These are phyloP conservation scores for Striga hermonthica DNA, from an alignment of 305 asterid species.

Conservation along the genomic window DNA sequence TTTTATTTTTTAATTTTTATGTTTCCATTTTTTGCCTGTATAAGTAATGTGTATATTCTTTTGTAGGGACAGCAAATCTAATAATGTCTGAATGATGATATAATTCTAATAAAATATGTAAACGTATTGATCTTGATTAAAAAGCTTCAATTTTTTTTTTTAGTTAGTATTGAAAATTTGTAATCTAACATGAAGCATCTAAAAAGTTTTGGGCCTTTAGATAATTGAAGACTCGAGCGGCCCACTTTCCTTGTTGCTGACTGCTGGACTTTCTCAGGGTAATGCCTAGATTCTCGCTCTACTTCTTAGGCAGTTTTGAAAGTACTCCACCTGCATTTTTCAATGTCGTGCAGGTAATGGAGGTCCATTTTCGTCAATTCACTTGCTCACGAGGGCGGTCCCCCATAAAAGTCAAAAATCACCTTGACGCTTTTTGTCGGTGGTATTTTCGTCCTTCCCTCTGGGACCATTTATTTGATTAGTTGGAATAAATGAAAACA, in stretches of 20 bases:
- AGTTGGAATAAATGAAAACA: neutral
- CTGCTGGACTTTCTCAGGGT: neutral
- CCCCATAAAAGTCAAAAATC: conserved; percentile 28
- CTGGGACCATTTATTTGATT: neutral
- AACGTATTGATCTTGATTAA: too few relatives aligned
- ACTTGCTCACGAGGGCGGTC: conserved; percentile 35
- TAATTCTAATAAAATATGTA: too few relatives aligned
- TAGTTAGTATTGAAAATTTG: too few relatives aligned
- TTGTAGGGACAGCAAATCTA: too few relatives aligned
- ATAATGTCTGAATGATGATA: too few relatives aligned
- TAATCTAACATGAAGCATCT: neutral
- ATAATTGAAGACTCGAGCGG: neutral
- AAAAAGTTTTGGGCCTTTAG: conserved; percentile 21
- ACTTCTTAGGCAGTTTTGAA: conserved; percentile 29
- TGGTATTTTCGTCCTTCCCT: conserved; percentile 34
- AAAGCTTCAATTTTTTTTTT: too few relatives aligned
- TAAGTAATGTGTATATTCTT: too few relatives aligned
- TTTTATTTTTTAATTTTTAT: neutral
- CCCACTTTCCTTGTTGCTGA: neutral
- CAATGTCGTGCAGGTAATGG: conserved; percentile 32
- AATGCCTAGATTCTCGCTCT: conserved; percentile 34
- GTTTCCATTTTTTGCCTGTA: neutral
- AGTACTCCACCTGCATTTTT: conserved; percentile 1
- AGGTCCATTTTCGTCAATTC: conserved; percentile 38
- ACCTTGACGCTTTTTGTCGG: conserved; percentile 30